Base-by-base conservation (phyloP, 176 grass and related monocot species). In the Ampelocalamus luodianensis region DNA sequence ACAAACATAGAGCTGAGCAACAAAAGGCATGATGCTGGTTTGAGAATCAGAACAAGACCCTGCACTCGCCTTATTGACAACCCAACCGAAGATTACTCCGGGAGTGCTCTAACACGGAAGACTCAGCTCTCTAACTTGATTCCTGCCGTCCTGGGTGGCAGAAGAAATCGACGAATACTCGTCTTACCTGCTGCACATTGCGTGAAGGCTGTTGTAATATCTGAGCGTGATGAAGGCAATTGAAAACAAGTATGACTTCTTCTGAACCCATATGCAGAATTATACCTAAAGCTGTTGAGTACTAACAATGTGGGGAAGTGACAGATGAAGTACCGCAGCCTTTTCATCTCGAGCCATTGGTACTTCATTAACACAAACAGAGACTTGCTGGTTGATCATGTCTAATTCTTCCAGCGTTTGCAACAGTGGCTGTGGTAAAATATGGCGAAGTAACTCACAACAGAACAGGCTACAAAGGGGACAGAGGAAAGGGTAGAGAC, bases 91-190 rank as follows among this genome's bases (percentile, higher is more conserved):
- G 12, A 53, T 64, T 79, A 88, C 36, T 93, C 89, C 5, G 76
- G 79, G 32, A 90, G 83, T 80, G 64, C 85, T 79, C 83, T 94
- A 81, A 86, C 36, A 56, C 58, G 78, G 56, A 82, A 80, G n/a
- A 73, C 48, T 49, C 73, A 94, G 79, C 34, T 92, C 90, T 62
- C 86, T 71, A 38, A 94, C 93, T 86, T 86, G 90, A 88, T 85
- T 90, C 74, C 85, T 88, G 90, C 71, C 90, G 90, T 43, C 78
- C 70, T 11, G 93, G 87, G 34, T 88, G 86, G 87, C 87, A 94
- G 85, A 94, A 94, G 64, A 94, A 94, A 88, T 94, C 82, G 18
- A 53, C 75, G 63, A 94, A 94, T 55, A 90, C 87, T 65, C 87
- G 90, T 61, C 92, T 90, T 78, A 85, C 90, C 78, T 84, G 85